Evolutionary conservation across 2,329 filamentous ascomycete genomes (phyloP).

Genomic region (Microdochium bolleyi): DNA sequence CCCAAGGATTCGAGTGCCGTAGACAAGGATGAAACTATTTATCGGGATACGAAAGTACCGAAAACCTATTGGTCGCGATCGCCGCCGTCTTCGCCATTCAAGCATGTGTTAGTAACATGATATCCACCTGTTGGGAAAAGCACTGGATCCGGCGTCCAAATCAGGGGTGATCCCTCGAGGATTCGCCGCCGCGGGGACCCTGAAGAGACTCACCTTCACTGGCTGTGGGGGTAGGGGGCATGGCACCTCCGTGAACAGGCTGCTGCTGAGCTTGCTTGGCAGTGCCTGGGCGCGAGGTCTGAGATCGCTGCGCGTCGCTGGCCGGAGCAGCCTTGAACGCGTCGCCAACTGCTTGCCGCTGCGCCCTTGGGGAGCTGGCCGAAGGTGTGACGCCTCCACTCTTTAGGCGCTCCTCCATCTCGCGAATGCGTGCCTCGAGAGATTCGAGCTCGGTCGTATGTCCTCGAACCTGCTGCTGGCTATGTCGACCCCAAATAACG

Average conservation of each 20-base stretch:
- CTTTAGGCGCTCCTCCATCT: constrained; percentile 73
- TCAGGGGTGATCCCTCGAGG: not conserved
- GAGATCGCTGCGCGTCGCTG: constrained; percentile 19
- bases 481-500: constrained; percentile 26
- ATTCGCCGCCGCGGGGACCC: not conserved
- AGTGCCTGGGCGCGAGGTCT: constrained; percentile 43
- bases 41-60: too few species aligned
- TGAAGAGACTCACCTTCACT: constrained; percentile 44
- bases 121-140: not conserved
- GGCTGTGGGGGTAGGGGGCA: constrained; percentile 52
- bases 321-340: constrained; percentile 12
- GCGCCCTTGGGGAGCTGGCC: constrained; percentile 11
- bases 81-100: not conserved
- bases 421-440: constrained; percentile 74
- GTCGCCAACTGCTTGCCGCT: constrained; percentile 17
- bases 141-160: not conserved
- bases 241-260: constrained; percentile 44
- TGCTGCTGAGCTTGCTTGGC: constrained; percentile 39
- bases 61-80: not conserved
- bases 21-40: too few species aligned
- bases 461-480: constrained; percentile 69
- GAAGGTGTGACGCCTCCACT: not conserved
- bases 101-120: not conserved
- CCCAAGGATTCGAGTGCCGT: too few species aligned
- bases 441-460: constrained; percentile 76